Base-by-base conservation (phyloP, 2,329 filamentous ascomycete species). In the Fusarium veterinarium region DNA sequence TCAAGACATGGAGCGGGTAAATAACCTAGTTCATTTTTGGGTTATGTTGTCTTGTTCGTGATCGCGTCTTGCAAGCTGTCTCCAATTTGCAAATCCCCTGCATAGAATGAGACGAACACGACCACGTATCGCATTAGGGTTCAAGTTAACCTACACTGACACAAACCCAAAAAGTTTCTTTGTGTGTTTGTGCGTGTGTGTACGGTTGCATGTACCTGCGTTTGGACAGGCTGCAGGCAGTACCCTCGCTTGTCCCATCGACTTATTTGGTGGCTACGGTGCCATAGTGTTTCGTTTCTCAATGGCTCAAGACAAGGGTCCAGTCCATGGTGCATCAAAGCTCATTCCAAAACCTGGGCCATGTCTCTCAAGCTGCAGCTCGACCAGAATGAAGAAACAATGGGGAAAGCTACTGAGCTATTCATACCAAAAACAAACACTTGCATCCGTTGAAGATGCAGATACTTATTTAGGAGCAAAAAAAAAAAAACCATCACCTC, bases 201-300 rank as follows among this genome's bases (percentile, higher is more conserved):
- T 65, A 28, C 16, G 37, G 56, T 67, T 45, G 45, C 63, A 67
- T 62, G 64, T 62, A 63, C 65, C 64, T 73, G 69, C 56, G 51
- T 69, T 33, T 66, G 64, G 55, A 33, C n/a, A 46, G 30, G 20
- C 52, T 64, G 69, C 65, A 70, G 65, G 52, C 59, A 35, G 57
- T 48, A 42, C 58, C 40, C 58, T 73, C 67, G 70, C 70, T 68
- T 73, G 71, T 67, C 30, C 23, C 31, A 48, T 52, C 38, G 44
- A 67, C 46, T 59, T 72, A 56, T 72, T 73, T 35, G 56, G 60
- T 70, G 65, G 60, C 69, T 73, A 57, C 40, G 40, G 46, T 57
- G 45, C 55, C 42, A 23, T 51, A 74, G 71, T 71, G 71, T 73
- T 73, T 73, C 71, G 71, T 73, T 73, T 74, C 71, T 48, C 45